Evolutionary conservation across 139 green algal species (phyloP), one percentile per base, ranked within the genome.

Genomic region (Yamagishiella unicocca): DNA sequence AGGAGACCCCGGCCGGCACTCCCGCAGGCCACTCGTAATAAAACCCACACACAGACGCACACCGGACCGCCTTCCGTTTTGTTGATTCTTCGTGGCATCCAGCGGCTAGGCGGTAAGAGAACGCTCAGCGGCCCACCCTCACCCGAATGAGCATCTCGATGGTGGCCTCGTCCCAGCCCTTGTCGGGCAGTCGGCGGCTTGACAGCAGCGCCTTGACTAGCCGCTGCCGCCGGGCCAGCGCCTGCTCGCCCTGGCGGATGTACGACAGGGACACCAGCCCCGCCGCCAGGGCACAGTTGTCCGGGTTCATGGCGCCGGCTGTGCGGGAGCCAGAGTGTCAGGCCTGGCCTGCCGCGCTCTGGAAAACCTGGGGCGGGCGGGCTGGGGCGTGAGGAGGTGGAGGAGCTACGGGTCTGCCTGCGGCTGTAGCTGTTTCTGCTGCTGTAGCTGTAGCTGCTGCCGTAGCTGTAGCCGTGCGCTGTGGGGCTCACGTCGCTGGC

Each of bases 91-190:
- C n/a, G n/a, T n/a, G n/a, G n/a, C n/a, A n/a, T n/a, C n/a, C n/a
- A n/a, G n/a, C n/a, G n/a, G n/a, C n/a, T n/a, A n/a, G n/a, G n/a
- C n/a, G n/a, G n/a, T n/a, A n/a, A n/a, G n/a, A n/a, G n/a, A n/a
- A n/a, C n/a, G n/a, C n/a, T n/a, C n/a, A n/a, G n/a, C n/a, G n/a
- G n/a, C 50, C 17, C 50, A 58, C 67, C 1, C 74, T 4, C 61
- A 89, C 64, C 61, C 61, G 27, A 4, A 99, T 53, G 33, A 99
- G 88, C 64, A 96, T 87, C 85, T 98, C 92, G 19, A 99, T 97
- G 31, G 93, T 96, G 4, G 89, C 88, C 40, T 99, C 97, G 40
- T 98, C 96, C 97, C 97, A 99, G 2, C 96, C 96, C 38, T 85
- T 25, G 35, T 85, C 27, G 1, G 97, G 97, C 79, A 99, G 83